Base-by-base conservation (phyloP, 805 yeast species). In the Wickerhamiella nectarea region DNA sequence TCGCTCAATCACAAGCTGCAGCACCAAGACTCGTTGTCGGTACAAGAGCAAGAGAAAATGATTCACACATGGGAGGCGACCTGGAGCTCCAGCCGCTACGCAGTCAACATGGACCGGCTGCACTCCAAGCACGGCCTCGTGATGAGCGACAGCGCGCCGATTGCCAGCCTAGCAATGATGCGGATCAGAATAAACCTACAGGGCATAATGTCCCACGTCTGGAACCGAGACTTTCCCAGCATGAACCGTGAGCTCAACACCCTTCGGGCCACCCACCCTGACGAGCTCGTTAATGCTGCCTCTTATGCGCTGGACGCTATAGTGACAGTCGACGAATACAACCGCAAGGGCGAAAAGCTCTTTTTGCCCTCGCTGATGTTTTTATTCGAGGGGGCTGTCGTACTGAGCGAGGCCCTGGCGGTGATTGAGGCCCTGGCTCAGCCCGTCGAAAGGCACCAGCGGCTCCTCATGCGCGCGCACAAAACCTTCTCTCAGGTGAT, bases 81-180 rank as follows among this genome's bases (percentile, higher is more conserved):
- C 34, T 65, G 69, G 60, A 60, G 69, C 10, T 57, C 64, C 26
- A 61, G 59, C 4, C 70, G 67, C 14, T 50, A 59, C 42, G 68
- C 70, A 9, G 34, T 14, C 22, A 18, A 22, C 17, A 22, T 36
- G 19, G 39, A 22, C 21, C 22, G 35, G 8, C 59, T 68, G 20
- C 58, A 57, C 36, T 63, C 66, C 36, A 61, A 63, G 47, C 59
- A 57, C 42, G 65, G 66, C 0, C 66, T 63, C 1, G 49, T 67
- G 21, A 64, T 64, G 61, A 52, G 63, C 44, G 71, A 67, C 38
- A 64, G 70, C n/a, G 63, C 66, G 15, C 63, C 68, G 7, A 49
- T 68, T 34, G 60, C 57, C 38, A 64, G 62, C 18, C 60, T 51
- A 52, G 67, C 56, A 33, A 66, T 54, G 49, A 62, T 55, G 49